Evolutionary conservation across 225 moss, liverwort and hornwort genomes (phyloP), one percentile per base, ranked within the genome.

Genomic region (Marchantia paleacea): DNA sequence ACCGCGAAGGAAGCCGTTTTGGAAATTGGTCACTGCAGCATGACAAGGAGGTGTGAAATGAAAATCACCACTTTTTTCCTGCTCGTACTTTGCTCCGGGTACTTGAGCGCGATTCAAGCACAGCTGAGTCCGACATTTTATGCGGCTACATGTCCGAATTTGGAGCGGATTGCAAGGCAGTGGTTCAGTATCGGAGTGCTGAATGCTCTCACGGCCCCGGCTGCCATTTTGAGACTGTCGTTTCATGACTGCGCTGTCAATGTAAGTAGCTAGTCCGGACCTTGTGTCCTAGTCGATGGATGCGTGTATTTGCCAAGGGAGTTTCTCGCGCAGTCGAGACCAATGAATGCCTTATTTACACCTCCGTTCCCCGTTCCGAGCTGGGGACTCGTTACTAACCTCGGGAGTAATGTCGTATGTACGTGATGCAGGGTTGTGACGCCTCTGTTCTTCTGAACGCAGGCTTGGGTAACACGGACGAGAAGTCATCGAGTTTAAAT

Each of bases 201-300:
- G 18, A 73, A 60, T 28, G 77, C 80, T 58, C 88, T 85, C 28
- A 68, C 82, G n/a, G 88, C 88, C 52, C 88, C 88, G 22, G 88
- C 88, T 54, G 82, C 88, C 54, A 77, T 88, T 13, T 12, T 88
- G 12, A 78, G 88, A 24, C 88, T 88, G 55, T 77, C 88, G 25
- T 88, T 88, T 70, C 88, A 88, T 25, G 88, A 88, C 55, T 88
- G 88, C 52, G 82, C 88, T 77, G 88, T 88, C 29, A 83, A 88
- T 67, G 88, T 88, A 76, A 78, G 88, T 88, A 79, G 65, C 7
- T 3, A 14, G 60, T 6, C 73, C 28, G 48, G 14, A 75, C 19
- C 7, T 1, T 50, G 12, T 26, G 67, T 29, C 11, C 15, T 29
- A 4, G 25, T 14, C 29, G 68, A 13, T 68, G 25, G 31, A 25